phyloP scores from a whole-genome alignment of 2,329 filamentous ascomycete species.

The Chrysoporthe austroafricana region DNA sequence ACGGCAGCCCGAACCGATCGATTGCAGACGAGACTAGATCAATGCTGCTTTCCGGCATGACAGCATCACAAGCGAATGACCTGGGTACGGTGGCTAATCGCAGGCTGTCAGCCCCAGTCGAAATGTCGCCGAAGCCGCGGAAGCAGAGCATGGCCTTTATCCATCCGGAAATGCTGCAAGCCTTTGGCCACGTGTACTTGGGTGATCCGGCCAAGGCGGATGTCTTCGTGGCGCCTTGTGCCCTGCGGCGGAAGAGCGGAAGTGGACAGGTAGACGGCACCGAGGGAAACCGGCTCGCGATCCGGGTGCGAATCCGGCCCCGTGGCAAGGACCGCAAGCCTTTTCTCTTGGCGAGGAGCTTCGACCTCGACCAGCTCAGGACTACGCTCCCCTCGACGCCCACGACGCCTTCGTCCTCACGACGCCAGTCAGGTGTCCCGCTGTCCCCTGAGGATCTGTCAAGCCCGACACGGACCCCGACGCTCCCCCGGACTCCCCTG shows the following conservation, averaged over 20 bases:
- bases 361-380: slow-evolving; percentile 53
- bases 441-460: slow-evolving; percentile 23
- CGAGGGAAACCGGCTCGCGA: slow-evolving; percentile 35
- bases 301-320: slow-evolving; percentile 51
- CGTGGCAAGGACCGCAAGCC: slow-evolving; percentile 45
- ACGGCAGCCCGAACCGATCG: slow-evolving; percentile 25
- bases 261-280: slow-evolving; percentile 26
- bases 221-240: slow-evolving; percentile 49
- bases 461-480: slow-evolving; percentile 13
- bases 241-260: slow-evolving; percentile 41
- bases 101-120: slow-evolving; percentile 33
- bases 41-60: slow-evolving; percentile 37
- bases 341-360: slow-evolving; percentile 53
- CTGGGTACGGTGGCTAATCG: slow-evolving; percentile 31
- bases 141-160: slow-evolving; percentile 34
- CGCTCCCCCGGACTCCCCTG: slow-evolving; percentile 20
- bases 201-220: slow-evolving; percentile 47
- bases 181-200: slow-evolving; percentile 48
- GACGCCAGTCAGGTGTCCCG: slow-evolving; percentile 18
- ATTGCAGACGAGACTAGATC: slow-evolving; percentile 38
- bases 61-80: slow-evolving; percentile 24
- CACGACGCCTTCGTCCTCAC: slow-evolving; percentile 28
- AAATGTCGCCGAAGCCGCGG: slow-evolving; percentile 24
- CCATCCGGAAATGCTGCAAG: slow-evolving; percentile 42
- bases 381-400: slow-evolving; percentile 47